Percentiles rank a stretch among this genome's conserved stretches.
These are phyloP conservation scores for Russula lepida DNA, from an alignment of 768 basidiomycete species.

Conservation along the genomic window DNA sequence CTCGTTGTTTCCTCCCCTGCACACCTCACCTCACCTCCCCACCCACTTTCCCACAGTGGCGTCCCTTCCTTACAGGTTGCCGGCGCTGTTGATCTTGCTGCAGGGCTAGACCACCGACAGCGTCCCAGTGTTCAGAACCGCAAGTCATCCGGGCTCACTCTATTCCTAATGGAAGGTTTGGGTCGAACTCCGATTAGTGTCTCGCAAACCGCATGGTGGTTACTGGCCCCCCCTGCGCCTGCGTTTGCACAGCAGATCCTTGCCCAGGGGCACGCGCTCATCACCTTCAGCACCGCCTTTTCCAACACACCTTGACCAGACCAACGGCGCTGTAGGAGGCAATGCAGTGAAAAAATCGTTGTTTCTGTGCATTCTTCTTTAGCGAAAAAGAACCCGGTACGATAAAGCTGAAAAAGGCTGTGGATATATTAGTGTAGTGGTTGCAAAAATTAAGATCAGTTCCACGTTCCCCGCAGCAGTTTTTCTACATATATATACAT, in stretches of 20 bases:
- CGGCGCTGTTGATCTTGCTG: background rate
- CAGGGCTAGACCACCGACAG: background rate
- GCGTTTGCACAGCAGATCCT: background rate
- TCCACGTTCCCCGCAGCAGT: background rate
- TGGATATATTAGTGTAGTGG: background rate
- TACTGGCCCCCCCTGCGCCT: background rate
- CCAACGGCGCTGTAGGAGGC: background rate
- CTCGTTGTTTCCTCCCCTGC: conserved; percentile 6
- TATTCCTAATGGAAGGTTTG: background rate
- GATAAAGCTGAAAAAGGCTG: background rate
- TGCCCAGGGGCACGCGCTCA: background rate
- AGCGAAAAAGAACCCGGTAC: background rate
- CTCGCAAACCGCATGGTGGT: conserved; percentile 9
- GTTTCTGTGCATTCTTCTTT: background rate
- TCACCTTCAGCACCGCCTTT: background rate
- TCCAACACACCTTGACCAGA: conserved; percentile 1
- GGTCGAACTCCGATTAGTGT: conserved; percentile 15
- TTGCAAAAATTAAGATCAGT: background rate
- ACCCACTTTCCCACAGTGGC: background rate
- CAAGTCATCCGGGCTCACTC: background rate
- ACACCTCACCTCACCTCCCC: background rate
- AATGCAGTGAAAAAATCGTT: background rate
- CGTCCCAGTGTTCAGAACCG: background rate
- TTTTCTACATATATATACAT: background rate
- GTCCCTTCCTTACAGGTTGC: conserved; percentile 1